A percentile compares a stretch with the other conserved stretches of the same genome.
Evolutionary conservation across 495 filamentous ascomycete genomes (phyloP).

Genomic region (Penicillium longicatenatum): DNA sequence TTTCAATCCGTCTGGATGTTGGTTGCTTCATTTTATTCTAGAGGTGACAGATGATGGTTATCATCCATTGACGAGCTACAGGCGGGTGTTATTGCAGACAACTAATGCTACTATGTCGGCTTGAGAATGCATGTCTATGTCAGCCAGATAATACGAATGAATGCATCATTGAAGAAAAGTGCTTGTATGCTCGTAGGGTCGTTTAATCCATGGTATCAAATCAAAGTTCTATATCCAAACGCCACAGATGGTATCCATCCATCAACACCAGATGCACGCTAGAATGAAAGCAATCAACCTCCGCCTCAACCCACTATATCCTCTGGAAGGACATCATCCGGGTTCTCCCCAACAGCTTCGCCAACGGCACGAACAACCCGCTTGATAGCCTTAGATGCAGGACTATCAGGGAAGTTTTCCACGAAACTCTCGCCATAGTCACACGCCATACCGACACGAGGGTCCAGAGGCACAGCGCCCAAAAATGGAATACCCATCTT

Average conservation of each 20-base stretch:
- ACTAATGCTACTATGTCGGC: slow-evolving; percentile 32
- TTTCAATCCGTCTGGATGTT: slow-evolving; percentile 20
- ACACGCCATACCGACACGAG: slow-evolving; percentile 91
- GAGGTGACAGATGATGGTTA: slow-evolving; percentile 42
- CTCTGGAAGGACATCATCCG: slow-evolving; percentile 45
- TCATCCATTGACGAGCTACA: slow-evolving; percentile 39
- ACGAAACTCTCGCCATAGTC: slow-evolving; percentile 98
- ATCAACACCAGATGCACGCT: slow-evolving; percentile 24
- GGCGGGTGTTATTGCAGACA: slow-evolving; percentile 42
- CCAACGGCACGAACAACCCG: slow-evolving; percentile 72
- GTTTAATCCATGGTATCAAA: slow-evolving; percentile 21
- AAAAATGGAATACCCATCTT: slow-evolving; percentile 87
- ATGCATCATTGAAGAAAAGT: background rate
- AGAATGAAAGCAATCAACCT: slow-evolving; percentile 3
- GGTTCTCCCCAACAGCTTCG: slow-evolving; percentile 59
- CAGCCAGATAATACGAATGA: slow-evolving; percentile 34
- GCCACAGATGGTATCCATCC: slow-evolving; percentile 9
- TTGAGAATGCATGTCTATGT: background rate
- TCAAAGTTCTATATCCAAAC: slow-evolving; percentile 10
- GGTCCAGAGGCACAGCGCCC: slow-evolving; percentile 90
- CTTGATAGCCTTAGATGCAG: slow-evolving; percentile 76
- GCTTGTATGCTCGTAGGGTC: slow-evolving; percentile 8
- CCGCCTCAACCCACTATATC: slow-evolving; percentile 29
- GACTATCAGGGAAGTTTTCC: slow-evolving; percentile 88
- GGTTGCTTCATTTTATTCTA: slow-evolving; percentile 41